Evolutionary conservation across 2,329 filamentous ascomycete genomes (phyloP).

Genomic region (Raffaelea albimanens): DNA sequence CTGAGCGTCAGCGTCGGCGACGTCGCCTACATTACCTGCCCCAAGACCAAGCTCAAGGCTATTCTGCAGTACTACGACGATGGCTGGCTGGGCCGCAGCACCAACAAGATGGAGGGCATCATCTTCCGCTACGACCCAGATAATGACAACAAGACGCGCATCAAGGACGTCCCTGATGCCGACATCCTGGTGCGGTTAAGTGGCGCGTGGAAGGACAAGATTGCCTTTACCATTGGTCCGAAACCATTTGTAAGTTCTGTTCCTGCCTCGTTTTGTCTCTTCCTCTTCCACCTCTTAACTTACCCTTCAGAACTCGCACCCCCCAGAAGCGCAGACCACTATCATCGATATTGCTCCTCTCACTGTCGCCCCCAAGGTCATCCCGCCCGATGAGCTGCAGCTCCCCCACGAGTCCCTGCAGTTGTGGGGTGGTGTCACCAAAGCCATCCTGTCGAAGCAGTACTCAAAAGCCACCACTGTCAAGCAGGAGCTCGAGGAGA

Average conservation of each 20-base stretch:
- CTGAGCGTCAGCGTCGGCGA: slow-evolving; percentile 87
- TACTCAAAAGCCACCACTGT: slow-evolving; percentile 74
- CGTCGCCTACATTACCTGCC: slow-evolving; percentile 77
- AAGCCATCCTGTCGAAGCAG: slow-evolving; percentile 75
- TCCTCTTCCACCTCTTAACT: not conserved
- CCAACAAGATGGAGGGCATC: slow-evolving; percentile 85
- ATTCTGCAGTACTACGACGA: slow-evolving; percentile 92
- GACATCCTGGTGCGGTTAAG: slow-evolving; percentile 75
- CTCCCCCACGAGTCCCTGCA: slow-evolving; percentile 81
- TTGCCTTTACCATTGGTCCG: slow-evolving; percentile 50
- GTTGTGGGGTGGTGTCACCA: slow-evolving; percentile 81
- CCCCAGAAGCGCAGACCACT: slow-evolving; percentile 54
- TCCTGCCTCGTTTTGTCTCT: slow-evolving; percentile 1
- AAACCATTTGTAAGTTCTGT: slow-evolving; percentile 48
- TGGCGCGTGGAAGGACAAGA: slow-evolving; percentile 74
- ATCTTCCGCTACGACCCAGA: slow-evolving; percentile 85
- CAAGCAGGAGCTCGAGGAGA: slow-evolving; percentile 88
- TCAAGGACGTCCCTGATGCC: slow-evolving; percentile 79
- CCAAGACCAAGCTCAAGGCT: slow-evolving; percentile 82
- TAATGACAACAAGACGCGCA: slow-evolving; percentile 68
- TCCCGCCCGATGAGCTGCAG: slow-evolving; percentile 71
- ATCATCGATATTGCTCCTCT: slow-evolving; percentile 87
- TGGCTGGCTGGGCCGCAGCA: slow-evolving; percentile 83
- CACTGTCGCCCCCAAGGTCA: slow-evolving; percentile 63
- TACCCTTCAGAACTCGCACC: slow-evolving; percentile 29